These are phyloP conservation scores for Paralagenidium karlingii DNA, from an alignment of 352 stramenopile species.

Conservation along the genomic window DNA sequence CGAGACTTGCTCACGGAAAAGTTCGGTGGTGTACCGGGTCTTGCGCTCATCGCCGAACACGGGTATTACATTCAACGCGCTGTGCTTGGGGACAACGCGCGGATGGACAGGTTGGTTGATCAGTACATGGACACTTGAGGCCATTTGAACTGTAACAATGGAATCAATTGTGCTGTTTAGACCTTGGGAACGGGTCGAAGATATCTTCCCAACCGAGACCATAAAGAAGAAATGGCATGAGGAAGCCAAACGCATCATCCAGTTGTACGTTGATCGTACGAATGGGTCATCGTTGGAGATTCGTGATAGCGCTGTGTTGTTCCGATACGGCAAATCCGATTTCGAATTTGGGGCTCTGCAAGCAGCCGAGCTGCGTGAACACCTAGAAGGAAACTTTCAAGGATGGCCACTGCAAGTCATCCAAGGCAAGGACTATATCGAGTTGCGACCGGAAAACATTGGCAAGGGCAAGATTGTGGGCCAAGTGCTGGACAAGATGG, in stretches of 20 bases:
- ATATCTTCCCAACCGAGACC: constrained; percentile 40
- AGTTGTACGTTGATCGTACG: constrained; percentile 96
- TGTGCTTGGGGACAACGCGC: constrained; percentile 45
- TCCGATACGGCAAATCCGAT: constrained; percentile 97
- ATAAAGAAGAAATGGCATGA: constrained; percentile 85
- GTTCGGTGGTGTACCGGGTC: constrained; percentile 87
- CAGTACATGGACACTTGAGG: not conserved
- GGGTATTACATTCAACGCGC: constrained; percentile 91
- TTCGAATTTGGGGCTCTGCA: constrained; percentile 97
- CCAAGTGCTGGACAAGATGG: constrained; percentile 82
- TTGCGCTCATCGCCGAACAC: constrained; percentile 97
- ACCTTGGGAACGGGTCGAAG: constrained; percentile 56
- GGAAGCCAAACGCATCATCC: constrained; percentile 92
- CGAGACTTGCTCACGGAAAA: constrained; percentile 91
- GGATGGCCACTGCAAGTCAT: constrained; percentile 68
- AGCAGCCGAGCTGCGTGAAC: constrained; percentile 93
- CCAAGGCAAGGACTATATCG: constrained; percentile 93
- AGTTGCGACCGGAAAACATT: constrained; percentile 94
- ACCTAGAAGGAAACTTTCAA: constrained; percentile 89
- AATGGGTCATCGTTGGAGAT: constrained; percentile 97
- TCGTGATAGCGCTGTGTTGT: constrained; percentile 96
- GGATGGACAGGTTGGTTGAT: constrained; percentile 26
- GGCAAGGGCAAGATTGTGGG: constrained; percentile 95
- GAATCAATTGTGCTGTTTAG: not conserved
- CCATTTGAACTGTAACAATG: no score